These are phyloP conservation scores for Lyophyllum atratum DNA, from an alignment of 768 basidiomycete species.

Conservation along the genomic window DNA sequence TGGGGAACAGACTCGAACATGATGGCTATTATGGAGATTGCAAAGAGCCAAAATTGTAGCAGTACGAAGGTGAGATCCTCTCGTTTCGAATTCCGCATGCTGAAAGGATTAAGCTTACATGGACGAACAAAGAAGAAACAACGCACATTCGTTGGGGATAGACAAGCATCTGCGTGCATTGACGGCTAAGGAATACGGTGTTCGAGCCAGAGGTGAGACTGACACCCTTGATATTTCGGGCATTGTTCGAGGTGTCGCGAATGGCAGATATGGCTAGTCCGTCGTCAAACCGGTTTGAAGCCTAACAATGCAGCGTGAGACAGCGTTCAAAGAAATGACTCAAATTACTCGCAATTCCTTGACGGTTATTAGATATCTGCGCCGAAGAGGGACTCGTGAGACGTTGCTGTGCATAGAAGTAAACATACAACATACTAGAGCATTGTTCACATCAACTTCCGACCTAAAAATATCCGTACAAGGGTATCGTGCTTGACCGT, in stretches of 20 bases:
- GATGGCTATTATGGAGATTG: constrained; percentile 50
- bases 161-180: constrained; percentile 47
- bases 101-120: constrained; percentile 16
- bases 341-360: background rate
- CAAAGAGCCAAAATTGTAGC: constrained; percentile 57
- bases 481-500: constrained; percentile 28
- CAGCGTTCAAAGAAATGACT: background rate
- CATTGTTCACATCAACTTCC: constrained; percentile 10
- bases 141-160: constrained; percentile 48
- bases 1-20: constrained; percentile 56
- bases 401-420: background rate
- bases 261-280: background rate
- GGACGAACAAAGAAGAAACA: background rate
- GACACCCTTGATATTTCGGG: constrained; percentile 26
- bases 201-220: constrained; percentile 19
- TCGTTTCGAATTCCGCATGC: constrained; percentile 42
- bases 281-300: background rate
- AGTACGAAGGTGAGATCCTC: constrained; percentile 50
- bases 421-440: background rate
- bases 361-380: background rate
- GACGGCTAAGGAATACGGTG: constrained; percentile 28
- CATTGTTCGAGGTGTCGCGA: background rate
- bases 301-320: background rate
- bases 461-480: constrained; percentile 39
- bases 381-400: background rate